Evolutionary conservation across 2,329 filamentous ascomycete species (phyloP), one percentile per base, ranked within the genome.

Genomic region (Chrysoporthe cubensis): DNA sequence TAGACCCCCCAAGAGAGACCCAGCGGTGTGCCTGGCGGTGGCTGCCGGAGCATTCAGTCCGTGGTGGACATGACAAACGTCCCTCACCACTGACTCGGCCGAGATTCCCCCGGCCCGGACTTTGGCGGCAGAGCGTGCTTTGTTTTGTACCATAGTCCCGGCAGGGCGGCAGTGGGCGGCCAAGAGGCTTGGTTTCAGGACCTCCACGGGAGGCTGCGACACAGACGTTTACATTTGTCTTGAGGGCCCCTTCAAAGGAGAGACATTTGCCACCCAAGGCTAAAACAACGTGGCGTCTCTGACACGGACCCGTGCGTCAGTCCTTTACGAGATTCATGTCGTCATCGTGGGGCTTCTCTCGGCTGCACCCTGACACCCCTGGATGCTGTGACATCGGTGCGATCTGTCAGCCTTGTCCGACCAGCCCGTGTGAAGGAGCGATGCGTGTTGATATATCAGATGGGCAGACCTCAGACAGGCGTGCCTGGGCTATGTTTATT

Each of bases 41-140:
- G 46, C 46, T 58, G 56, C n/a, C 56, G 57, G 57, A 60, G 40
- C 57, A 16, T 60, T 44, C 42, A 26, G n/a, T 44, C 57, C 57
- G 57, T 43, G 2, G 26, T 26, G 2, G n/a, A 16, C 21, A 43
- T 44, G n/a, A 6, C 57, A 43, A 9, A 60, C 26, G 18, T 14
- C 21, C 40, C 57, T n/a, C 40, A 13, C 9, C 2, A 34, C 37
- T 44, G n/a, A 43, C 57, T 32, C 40, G 16, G 16, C 56, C 18
- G 57, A 44, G 57, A n/a, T 60, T n/a, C 34, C 9, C 32, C 40
- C 54, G 32, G 54, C 16, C 7, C 34, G 34, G 6, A 58, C 21
- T 11, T 32, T 50, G n/a, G 48, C 18, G 21, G 13, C 1, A 5
- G 9, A 26, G 48, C 14, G 26, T 21, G n/a, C 18, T 9, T 8